These are phyloP conservation scores for Gossypium davidsonii DNA, from an alignment of 441 rosid genomes.

Conservation along the genomic window DNA sequence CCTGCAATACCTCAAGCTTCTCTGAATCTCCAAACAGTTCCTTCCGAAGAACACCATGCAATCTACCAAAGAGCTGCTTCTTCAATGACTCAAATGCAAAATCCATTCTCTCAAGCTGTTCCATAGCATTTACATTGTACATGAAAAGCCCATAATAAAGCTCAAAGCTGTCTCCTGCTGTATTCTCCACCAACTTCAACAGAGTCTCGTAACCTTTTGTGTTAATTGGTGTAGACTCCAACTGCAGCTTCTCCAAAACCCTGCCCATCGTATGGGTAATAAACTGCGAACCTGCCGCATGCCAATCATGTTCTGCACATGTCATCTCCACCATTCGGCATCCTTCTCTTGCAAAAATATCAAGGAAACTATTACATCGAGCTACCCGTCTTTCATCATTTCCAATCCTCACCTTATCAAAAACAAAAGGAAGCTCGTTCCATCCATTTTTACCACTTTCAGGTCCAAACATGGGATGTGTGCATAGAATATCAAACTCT, in stretches of 20 bases:
- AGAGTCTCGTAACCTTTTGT: conserved; percentile 59
- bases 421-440: conserved; percentile 47
- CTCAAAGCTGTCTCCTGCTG: conserved; percentile 60
- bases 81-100: conserved; percentile 52
- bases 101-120: conserved; percentile 53
- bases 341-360: conserved; percentile 51
- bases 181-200: conserved; percentile 54
- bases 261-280: conserved; percentile 66
- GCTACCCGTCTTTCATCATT: conserved; percentile 25
- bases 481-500: conserved; percentile 54
- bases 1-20: conserved; percentile 7
- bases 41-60: conserved; percentile 40
- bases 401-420: conserved; percentile 59
- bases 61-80: conserved; percentile 50
- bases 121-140: conserved; percentile 62
- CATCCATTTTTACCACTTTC: conserved; percentile 68
- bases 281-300: conserved; percentile 70
- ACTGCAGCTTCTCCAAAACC: conserved; percentile 43
- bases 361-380: conserved; percentile 46
- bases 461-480: conserved; percentile 79
- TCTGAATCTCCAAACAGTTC: conserved; percentile 32
- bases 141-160: conserved; percentile 58
- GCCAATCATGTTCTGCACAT: conserved; percentile 58
- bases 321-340: conserved; percentile 68
- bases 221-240: conserved; percentile 47